Conservation (phyloP, 257 asterid species). For the Solanum pinnatisectum region DNA sequence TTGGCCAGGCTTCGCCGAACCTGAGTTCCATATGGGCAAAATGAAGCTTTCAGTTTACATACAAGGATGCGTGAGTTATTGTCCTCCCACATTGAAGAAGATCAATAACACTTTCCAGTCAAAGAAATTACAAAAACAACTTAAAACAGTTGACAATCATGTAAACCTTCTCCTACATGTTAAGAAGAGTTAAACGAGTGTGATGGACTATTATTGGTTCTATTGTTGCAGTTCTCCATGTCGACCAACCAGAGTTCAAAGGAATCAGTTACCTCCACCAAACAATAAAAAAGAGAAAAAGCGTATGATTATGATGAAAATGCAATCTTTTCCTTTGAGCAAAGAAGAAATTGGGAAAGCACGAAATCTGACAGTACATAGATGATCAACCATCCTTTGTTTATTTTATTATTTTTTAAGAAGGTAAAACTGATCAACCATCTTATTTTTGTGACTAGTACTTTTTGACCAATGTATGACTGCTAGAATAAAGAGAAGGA, state of each 20-base stretch:
- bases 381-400: not conserved
- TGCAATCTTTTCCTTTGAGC: not conserved
- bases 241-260: not conserved
- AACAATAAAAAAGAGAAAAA: not conserved
- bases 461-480: not conserved
- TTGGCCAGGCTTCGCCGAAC: slow-evolving; percentile 80
- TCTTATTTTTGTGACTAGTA: not conserved
- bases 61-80: not conserved
- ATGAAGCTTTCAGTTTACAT: not conserved
- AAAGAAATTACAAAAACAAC: not conserved
- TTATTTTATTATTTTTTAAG: not conserved
- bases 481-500: not conserved
- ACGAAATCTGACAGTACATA: not conserved
- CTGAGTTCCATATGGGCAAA: slow-evolving; percentile 21
- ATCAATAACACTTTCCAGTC: not conserved
- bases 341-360: not conserved
- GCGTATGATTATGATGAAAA: not conserved
- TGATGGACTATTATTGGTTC: not conserved
- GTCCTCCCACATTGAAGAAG: not conserved
- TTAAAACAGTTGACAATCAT: not conserved
- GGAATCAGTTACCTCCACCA: not conserved
- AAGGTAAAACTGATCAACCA: not conserved
- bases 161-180: not conserved
- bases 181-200: not conserved
- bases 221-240: not conserved